Percentiles rank a stretch among this genome's conserved stretches.
Conservation (phyloP, 1,284 basidiomycete genomes). For the Cutaneotrichosporon sp. region DNA sequence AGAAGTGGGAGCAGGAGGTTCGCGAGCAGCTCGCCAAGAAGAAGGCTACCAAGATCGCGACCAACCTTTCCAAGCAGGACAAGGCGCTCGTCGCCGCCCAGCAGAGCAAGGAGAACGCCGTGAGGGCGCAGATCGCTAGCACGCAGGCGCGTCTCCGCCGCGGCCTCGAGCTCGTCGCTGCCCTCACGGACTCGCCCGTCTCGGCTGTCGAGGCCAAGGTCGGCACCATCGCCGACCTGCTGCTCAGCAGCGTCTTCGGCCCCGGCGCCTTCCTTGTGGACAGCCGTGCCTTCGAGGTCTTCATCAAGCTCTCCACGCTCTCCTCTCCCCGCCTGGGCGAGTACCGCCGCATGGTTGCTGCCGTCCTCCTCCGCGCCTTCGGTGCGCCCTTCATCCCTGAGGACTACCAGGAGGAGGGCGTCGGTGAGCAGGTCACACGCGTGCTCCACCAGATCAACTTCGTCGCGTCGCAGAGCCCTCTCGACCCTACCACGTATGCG, state of each 20-base stretch:
- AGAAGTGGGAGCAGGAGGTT: constrained; percentile 92
- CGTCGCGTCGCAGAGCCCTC: constrained; percentile 75
- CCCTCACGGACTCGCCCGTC: constrained; percentile 64
- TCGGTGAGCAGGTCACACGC: constrained; percentile 71
- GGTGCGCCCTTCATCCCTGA: constrained; percentile 69
- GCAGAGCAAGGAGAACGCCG: constrained; percentile 70
- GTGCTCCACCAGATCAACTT: constrained; percentile 84
- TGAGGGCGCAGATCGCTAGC: constrained; percentile 63
- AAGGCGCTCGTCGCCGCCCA: constrained; percentile 76
- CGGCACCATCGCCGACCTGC: constrained; percentile 61
- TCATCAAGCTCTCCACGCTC: constrained; percentile 57
- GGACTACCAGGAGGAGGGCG: constrained; percentile 66
- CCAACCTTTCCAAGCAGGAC: constrained; percentile 76
- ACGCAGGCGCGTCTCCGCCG: constrained; percentile 64
- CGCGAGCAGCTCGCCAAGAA: constrained; percentile 78
- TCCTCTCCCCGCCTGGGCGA: constrained; percentile 68
- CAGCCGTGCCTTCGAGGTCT: constrained; percentile 67
- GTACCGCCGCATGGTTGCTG: constrained; percentile 69
- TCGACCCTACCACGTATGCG: constrained; percentile 82
- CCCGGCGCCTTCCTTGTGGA: constrained; percentile 65
- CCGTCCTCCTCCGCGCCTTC: constrained; percentile 74
- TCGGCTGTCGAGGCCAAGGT: constrained; percentile 64
- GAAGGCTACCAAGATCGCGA: constrained; percentile 57
- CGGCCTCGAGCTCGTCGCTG: constrained; percentile 67
- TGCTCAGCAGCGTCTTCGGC: constrained; percentile 67